Base-by-base conservation (phyloP, 2,329 filamentous ascomycete species). In the Colletotrichum sp. region DNA sequence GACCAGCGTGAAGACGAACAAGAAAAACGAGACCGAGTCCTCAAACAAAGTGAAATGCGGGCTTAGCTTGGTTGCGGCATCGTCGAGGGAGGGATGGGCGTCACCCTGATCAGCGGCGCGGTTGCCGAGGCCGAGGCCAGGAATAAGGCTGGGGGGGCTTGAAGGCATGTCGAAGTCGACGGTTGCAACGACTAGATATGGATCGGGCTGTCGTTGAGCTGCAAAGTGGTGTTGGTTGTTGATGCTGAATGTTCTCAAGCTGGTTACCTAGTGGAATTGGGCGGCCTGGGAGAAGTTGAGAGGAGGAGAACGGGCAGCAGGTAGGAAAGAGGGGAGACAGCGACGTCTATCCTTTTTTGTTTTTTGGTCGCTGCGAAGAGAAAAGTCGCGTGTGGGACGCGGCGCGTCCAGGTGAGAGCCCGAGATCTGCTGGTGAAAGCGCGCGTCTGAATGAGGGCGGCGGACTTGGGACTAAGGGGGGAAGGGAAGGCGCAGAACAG, bases 21-120 rank as follows among this genome's bases (percentile, higher is more conserved):
- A 71, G 69, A 2, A 67, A 61, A 54, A 61, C 69, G 63, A 71
- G 54, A 12, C 54, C 58, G 63, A 54, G 54, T 57, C 21, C 54
- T 57, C 54, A 71, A 64, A 66, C 36, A 67, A 12, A 65, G 47
- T 70, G 51, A 61, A 38, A 36, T 71, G 63, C 34, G 63, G 69
- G 63, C 69, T 71, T 71, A 71, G 63, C 69, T 54, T n/a, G 12
- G 43, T 24, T 4, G 43, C 43, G 21, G 12, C 13, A 13, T 51
- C 43, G n/a, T 21, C n/a, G 11, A 11, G n/a, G 6, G 43, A 21
- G n/a, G 43, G 12, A 24, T 24, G 43, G 43, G 43, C 43, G 43
- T 51, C 43, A 13, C n/a, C 43, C 0, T 51, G n/a, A 51, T 21
- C 12, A 51, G 43, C 43, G 43, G 43, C n/a, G 43, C 43, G 43